These are phyloP conservation scores for Oenanthe javanica DNA, from an alignment of 140 eudicot species.

Conservation along the genomic window DNA sequence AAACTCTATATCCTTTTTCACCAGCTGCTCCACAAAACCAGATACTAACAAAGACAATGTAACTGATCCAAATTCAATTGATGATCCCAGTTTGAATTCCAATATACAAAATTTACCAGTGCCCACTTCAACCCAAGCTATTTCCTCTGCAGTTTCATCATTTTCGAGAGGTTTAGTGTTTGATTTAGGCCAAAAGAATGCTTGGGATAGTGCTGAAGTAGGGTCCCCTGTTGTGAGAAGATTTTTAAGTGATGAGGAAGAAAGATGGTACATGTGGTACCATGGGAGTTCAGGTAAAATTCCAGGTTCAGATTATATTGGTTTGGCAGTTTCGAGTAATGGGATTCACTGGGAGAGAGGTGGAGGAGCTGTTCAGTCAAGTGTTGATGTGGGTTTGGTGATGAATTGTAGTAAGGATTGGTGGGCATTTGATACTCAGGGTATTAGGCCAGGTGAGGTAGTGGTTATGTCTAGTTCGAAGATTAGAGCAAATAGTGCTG, in stretches of 20 bases:
- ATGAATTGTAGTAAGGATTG: constrained; percentile 72
- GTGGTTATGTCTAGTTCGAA: constrained; percentile 81
- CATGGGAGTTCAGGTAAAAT: constrained; percentile 50
- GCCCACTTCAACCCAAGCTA: constrained; percentile 24
- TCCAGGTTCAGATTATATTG: constrained; percentile 44
- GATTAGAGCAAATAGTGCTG: constrained; percentile 53
- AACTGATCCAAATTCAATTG: constrained; percentile 30
- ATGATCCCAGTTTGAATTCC: constrained; percentile 24
- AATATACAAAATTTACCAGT: constrained; percentile 26
- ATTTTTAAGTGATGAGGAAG: constrained; percentile 84
- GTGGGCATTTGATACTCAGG: constrained; percentile 93
- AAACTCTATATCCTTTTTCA: constrained; percentile 25
- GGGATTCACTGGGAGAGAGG: constrained; percentile 97
- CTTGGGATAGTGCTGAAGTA: constrained; percentile 77
- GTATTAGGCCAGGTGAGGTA: constrained; percentile 70
- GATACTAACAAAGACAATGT: constrained; percentile 43
- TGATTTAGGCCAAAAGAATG: constrained; percentile 50
- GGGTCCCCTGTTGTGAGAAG: constrained; percentile 97
- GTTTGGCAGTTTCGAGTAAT: constrained; percentile 87
- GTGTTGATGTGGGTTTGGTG: constrained; percentile 61
- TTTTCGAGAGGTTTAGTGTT: constrained; percentile 68
- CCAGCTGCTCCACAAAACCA: constrained; percentile 57
- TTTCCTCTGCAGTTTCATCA: constrained; percentile 30
- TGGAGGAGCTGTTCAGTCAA: constrained; percentile 37
- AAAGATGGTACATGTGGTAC: constrained; percentile 99